Conservation (phyloP, 108 stramenopile genomes). For the Cylindrotheca fusiformis region DNA sequence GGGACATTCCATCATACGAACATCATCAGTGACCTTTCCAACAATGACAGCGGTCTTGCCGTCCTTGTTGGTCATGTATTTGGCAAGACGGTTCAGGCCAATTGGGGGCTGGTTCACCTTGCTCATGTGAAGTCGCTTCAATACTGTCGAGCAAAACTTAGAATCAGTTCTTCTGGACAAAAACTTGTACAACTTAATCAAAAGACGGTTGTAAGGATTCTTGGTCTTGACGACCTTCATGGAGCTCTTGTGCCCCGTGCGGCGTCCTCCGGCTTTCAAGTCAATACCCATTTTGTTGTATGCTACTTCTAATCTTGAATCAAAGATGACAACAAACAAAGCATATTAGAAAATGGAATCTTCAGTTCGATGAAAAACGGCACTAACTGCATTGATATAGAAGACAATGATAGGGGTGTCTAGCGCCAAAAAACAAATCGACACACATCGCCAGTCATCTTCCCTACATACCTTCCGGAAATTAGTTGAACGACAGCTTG, state of each 20-base stretch:
- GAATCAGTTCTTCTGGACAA: constrained; percentile 96
- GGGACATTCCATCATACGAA: constrained; percentile 95
- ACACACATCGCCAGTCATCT: no score
- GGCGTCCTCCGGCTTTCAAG: constrained; percentile 98
- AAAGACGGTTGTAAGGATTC: constrained; percentile 97
- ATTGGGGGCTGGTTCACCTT: constrained; percentile 97
- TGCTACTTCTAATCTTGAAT: no score
- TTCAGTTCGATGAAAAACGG: no score
- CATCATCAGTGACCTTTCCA: constrained; percentile 98
- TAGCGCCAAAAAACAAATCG: no score
- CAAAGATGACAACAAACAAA: no score
- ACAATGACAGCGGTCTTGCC: constrained; percentile 97
- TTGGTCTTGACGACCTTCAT: constrained; percentile 95
- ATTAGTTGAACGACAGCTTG: no score
- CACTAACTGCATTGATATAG: no score
- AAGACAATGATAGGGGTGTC: no score
- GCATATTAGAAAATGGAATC: no score
- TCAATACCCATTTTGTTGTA: constrained; percentile 94
- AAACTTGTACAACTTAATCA: constrained; percentile 99
- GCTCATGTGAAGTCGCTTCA: constrained; percentile 98
- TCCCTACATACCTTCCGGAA: no score
- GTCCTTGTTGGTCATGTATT: constrained; percentile 98
- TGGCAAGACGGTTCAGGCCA: constrained; percentile 87
- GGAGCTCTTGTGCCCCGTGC: constrained; percentile 96
- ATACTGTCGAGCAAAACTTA: constrained; percentile 91